Percentiles rank a stretch among this genome's conserved stretches.
Conservation (phyloP, 1,284 basidiomycete genomes). For the Apiotrichum gamsii region DNA sequence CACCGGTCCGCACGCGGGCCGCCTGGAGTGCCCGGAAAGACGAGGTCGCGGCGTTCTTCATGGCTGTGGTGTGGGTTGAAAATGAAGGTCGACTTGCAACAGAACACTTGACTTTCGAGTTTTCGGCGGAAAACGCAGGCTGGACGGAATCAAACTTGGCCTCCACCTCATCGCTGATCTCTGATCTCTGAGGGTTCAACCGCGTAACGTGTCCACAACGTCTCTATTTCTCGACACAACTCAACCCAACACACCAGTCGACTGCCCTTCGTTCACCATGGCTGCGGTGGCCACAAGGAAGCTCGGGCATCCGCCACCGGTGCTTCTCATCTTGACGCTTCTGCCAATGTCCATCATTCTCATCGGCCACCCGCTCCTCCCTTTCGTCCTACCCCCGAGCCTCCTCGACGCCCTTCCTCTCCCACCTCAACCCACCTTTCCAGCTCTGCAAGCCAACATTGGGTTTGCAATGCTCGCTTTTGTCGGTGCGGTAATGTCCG, state of each 20-base stretch:
- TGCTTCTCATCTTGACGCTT: conserved; percentile 30
- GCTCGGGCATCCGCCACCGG: conserved; percentile 30
- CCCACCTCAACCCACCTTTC: conserved; percentile 33
- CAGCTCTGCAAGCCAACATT: conserved; percentile 55
- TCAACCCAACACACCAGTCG: too few species aligned
- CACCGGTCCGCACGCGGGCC: not conserved
- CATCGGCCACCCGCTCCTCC: conserved; percentile 38
- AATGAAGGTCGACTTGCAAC: not conserved
- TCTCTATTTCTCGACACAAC: too few species aligned
- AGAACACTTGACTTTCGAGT: conserved; percentile 1
- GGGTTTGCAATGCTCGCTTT: conserved; percentile 77
- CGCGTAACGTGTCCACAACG: too few species aligned
- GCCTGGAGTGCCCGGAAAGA: conserved; percentile 4
- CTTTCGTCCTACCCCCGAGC: conserved; percentile 25
- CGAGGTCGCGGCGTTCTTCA: conserved; percentile 11
- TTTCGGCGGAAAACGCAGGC: conserved; percentile 10
- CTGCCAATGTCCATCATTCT: conserved; percentile 35
- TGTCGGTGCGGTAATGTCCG: conserved; percentile 61
- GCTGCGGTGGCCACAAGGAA: too few species aligned
- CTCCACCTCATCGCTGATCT: too few species aligned
- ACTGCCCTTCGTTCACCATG: too few species aligned
- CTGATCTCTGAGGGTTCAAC: too few species aligned
- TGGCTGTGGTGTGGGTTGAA: not conserved
- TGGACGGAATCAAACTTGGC: conserved; percentile 9
- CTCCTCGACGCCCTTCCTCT: conserved; percentile 23